Base-by-base conservation (phyloP, 495 filamentous ascomycete species). In the Xylaria telfairii region DNA sequence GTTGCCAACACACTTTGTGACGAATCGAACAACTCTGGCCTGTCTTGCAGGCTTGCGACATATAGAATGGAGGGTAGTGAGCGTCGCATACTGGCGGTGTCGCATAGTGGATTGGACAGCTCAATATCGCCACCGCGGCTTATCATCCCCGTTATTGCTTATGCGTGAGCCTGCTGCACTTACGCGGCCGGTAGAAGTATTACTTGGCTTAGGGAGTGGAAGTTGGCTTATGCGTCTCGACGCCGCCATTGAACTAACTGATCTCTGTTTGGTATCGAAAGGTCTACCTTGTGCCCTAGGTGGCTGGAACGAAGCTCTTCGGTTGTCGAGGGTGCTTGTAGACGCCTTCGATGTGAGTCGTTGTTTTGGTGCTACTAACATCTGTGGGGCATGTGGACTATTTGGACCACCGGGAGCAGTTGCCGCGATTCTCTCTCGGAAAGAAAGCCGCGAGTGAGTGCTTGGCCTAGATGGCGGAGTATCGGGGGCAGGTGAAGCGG, bases 151-250 rank as follows among this genome's bases (percentile, higher is more conserved):
- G n/a, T 12, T 65, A 9, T 62, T 59, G 30, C 69, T 70, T 8
- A 60, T 51, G 17, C 64, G 69, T 53, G 69, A 67, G 5, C 69
- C 64, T 41, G 64, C 63, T 15, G 76, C 74, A 54, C 73, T 76
- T 49, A 74, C 72, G 37, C 78, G 61, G 4, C 78, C 78, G 4
- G 74, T 77, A 21, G 77, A 59, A 65, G 64, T 42, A 47, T 69
- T 73, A 34, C 17, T 67, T 30, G 51, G 30, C 63, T 69, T 83
- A 1, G 87, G 85, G 69, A 84, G 81, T 37, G 88, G 87, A 4
- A 89, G 80, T 70, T 88, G 69, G 67, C 86, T 88, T 6, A 73
- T 72, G 9, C 87, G 83, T 53, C 86, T 79, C 32, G 74, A 75
- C n/a, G 73, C 69, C 0, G 85, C 81, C 26, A 87, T 62, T 8